Conservation (phyloP, 1,284 basidiomycete genomes). For the Cutaneotrichosporon dermatis region DNA sequence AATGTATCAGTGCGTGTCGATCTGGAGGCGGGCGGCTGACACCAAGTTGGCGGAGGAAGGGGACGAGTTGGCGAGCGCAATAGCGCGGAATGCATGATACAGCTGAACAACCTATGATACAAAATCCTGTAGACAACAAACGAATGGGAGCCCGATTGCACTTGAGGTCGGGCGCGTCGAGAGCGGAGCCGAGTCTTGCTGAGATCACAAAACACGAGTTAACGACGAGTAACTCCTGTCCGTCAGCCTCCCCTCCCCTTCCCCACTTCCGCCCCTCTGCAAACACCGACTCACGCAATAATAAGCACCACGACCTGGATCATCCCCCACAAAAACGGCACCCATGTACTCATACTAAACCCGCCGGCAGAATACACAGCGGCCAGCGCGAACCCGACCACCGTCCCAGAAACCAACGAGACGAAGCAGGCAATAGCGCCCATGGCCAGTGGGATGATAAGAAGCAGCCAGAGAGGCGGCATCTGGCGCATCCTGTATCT, state of each 20-base stretch:
- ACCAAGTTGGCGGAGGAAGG: no score
- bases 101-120: neutral
- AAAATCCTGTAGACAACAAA: no score
- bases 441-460: conserved; percentile 33
- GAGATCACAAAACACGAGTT: conserved; percentile 34
- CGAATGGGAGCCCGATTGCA: no score
- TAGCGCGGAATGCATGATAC: neutral
- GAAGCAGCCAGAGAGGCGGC: conserved; percentile 38
- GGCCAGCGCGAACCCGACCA: conserved; percentile 65
- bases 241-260: neutral
- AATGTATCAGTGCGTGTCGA: no score
- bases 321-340: conserved; percentile 70
- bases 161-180: no score
- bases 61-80: no score
- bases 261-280: no score
- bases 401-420: conserved; percentile 63
- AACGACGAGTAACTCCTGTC: conserved; percentile 40
- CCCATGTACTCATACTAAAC: conserved; percentile 81
- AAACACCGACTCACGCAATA: conserved; percentile 45
- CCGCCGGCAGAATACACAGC: conserved; percentile 64
- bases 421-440: conserved; percentile 56
- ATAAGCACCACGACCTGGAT: conserved; percentile 65
- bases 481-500: conserved; percentile 18
- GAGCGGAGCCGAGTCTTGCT: no score
- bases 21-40: no score